Evolutionary conservation across 1,284 basidiomycete genomes (phyloP), one percentile per base, ranked within the genome.

Genomic region (Irpex lacteus): DNA sequence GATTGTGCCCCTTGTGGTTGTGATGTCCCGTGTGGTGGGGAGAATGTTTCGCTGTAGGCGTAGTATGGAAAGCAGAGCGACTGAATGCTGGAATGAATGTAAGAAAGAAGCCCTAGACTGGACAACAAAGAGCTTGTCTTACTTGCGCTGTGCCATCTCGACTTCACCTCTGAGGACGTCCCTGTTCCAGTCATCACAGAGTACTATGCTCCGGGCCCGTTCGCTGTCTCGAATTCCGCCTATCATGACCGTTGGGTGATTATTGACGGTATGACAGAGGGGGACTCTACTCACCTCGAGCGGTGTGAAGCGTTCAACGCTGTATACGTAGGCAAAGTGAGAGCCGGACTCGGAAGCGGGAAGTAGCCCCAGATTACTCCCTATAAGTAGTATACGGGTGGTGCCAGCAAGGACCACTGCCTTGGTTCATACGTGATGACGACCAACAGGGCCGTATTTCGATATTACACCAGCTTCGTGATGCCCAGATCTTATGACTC

Each of bases 281-380:
- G 26, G 26, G 26, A 40, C 4, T 11, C 3, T 9, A 62, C 62
- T 59, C 15, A 59, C 62, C 38, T 63, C 62, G 49, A 63, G 62
- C 62, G 57, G 62, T 44, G 34, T 38, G 38, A 59, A 49, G 62
- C 57, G 62, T 5, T 63, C 62, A 63, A 63, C 62, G 57, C 62
- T 49, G 34, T n/a, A 63, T 26, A 26, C 26, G 26, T 26, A 36
- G 49, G 58, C 34, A 54, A 18, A 49, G n/a, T 50, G 57, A 26
- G n/a, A 49, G 32, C 11, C 32, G 26, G 13, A 36, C 52, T 18
- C 15, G 44, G 44, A 52, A 36, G 19, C 54, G 21, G 18, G 9
- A 56, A 36, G 34, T 21, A 26, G 26, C 26, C 26, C 26, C 26
- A 26, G 26, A 26, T 26, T 26, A 26, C 26, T 26, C 26, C 26